Percentiles rank a stretch among this genome's conserved stretches.
These are phyloP conservation scores for Codiaeum variegatum DNA, from an alignment of 441 rosid genomes.

Conservation along the genomic window DNA sequence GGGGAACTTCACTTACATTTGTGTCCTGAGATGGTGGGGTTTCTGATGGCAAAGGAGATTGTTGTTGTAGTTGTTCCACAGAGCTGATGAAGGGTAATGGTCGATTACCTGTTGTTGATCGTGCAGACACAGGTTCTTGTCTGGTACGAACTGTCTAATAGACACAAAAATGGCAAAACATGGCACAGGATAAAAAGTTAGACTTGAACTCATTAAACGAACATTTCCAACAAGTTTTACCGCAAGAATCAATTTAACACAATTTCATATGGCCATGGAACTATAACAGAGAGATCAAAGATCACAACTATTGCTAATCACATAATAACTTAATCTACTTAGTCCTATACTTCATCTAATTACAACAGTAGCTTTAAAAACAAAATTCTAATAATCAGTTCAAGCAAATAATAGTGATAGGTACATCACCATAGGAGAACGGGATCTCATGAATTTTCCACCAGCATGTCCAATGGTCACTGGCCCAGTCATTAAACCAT, in stretches of 20 bases:
- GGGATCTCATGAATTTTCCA: slow-evolving; percentile 19
- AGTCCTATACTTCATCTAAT: background rate
- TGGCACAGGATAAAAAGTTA: background rate
- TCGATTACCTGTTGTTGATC: slow-evolving; percentile 37
- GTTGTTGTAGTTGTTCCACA: slow-evolving; percentile 12
- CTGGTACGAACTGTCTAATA: slow-evolving; percentile 55
- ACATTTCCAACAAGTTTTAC: background rate
- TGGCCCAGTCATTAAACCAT: slow-evolving; percentile 10
- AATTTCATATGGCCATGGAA: background rate
- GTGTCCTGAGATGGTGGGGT: slow-evolving; percentile 8
- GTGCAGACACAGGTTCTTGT: slow-evolving; percentile 46
- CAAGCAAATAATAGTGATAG: slow-evolving; percentile 8
- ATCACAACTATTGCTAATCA: background rate
- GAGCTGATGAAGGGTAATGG: slow-evolving; percentile 26
- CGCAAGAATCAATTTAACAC: background rate
- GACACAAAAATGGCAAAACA: slow-evolving; percentile 15
- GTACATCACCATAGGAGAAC: slow-evolving; percentile 46
- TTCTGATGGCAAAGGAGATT: slow-evolving; percentile 1
- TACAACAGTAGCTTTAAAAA: background rate
- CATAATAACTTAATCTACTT: background rate
- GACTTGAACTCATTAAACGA: background rate
- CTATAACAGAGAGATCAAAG: background rate
- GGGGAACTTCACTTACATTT: background rate
- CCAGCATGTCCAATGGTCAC: slow-evolving; percentile 23
- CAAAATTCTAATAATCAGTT: background rate